Conservation (phyloP, 73 alveolate species). For the Durusdinium trenchii region DNA sequence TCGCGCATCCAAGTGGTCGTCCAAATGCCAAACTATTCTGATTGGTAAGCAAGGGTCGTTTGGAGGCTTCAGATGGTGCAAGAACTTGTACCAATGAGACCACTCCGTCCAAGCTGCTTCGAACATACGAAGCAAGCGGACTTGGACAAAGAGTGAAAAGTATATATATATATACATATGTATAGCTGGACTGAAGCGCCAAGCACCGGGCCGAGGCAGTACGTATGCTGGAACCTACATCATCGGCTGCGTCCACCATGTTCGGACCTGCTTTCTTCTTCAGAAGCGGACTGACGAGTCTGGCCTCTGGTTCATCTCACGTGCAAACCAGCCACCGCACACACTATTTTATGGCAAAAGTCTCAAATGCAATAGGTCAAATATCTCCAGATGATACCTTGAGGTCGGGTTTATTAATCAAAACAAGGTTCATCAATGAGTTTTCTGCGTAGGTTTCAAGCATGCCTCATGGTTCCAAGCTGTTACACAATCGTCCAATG, state of each 20-base stretch:
- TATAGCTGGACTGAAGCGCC: background rate
- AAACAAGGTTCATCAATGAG: too few relatives aligned
- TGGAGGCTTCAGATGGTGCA: background rate
- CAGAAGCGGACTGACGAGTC: background rate
- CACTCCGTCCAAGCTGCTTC: background rate
- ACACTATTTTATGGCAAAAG: too few relatives aligned
- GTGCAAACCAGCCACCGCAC: too few relatives aligned
- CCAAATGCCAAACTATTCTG: background rate
- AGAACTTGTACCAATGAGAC: background rate
- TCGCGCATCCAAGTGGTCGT: too few relatives aligned
- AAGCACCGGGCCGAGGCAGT: background rate
- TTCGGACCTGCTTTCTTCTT: slow-evolving; percentile 6
- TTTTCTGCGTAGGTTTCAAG: too few relatives aligned
- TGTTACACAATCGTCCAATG: too few relatives aligned
- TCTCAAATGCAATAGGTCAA: too few relatives aligned
- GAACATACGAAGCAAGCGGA: too few relatives aligned
- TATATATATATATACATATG: background rate
- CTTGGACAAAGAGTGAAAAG: background rate
- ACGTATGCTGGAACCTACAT: background rate
- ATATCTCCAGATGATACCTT: too few relatives aligned
- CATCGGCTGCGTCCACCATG: slow-evolving; percentile 2
- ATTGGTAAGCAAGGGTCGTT: background rate
- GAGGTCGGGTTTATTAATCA: too few relatives aligned
- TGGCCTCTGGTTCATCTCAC: too few relatives aligned
- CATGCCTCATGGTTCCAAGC: too few relatives aligned